A percentile compares a stretch with the other conserved stretches of the same genome.
These are phyloP conservation scores for Kickxella alabastrina DNA, from an alignment of 192 early-diverging fungal genomes.

Conservation along the genomic window DNA sequence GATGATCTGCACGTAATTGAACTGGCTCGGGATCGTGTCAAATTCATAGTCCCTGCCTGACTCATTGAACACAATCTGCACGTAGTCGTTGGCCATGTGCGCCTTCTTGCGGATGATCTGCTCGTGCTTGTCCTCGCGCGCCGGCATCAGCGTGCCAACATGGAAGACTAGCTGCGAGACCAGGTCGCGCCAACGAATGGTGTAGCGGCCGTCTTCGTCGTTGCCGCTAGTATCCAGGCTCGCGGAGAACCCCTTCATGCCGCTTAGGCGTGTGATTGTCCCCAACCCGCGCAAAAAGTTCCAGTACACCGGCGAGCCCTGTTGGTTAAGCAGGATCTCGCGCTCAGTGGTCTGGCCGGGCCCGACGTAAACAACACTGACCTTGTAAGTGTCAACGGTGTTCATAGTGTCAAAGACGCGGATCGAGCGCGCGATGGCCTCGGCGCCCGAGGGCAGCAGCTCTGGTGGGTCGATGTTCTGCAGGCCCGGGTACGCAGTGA, in stretches of 20 bases:
- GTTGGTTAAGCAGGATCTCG: slow-evolving; percentile 82
- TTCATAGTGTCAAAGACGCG: slow-evolving; percentile 82
- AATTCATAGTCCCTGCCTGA: slow-evolving; percentile 76
- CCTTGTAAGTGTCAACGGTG: slow-evolving; percentile 92
- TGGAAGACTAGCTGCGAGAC: slow-evolving; percentile 91
- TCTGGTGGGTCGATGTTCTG: slow-evolving; percentile 54
- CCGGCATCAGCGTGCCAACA: slow-evolving; percentile 92
- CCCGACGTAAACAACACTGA: slow-evolving; percentile 90
- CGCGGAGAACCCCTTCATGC: slow-evolving; percentile 74
- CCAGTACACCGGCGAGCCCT: slow-evolving; percentile 85
- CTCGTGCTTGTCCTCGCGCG: slow-evolving; percentile 62
- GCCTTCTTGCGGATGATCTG: slow-evolving; percentile 86
- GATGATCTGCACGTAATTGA: slow-evolving; percentile 94
- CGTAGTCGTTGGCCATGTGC: slow-evolving; percentile 97
- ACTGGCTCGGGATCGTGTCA: slow-evolving; percentile 88
- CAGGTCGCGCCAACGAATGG: slow-evolving; percentile 78
- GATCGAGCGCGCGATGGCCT: slow-evolving; percentile 69
- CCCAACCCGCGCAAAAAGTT: slow-evolving; percentile 82
- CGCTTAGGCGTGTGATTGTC: slow-evolving; percentile 61
- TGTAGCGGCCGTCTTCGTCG: slow-evolving; percentile 80
- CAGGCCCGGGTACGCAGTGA: slow-evolving; percentile 67
- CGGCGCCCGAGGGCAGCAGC: slow-evolving; percentile 67
- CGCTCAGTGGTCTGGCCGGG: slow-evolving; percentile 77
- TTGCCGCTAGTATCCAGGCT: slow-evolving; percentile 77
- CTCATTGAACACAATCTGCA: slow-evolving; percentile 93